Evolutionary conservation across 352 stramenopile species (phyloP).

Genomic region (Globisporangium ultimum): DNA sequence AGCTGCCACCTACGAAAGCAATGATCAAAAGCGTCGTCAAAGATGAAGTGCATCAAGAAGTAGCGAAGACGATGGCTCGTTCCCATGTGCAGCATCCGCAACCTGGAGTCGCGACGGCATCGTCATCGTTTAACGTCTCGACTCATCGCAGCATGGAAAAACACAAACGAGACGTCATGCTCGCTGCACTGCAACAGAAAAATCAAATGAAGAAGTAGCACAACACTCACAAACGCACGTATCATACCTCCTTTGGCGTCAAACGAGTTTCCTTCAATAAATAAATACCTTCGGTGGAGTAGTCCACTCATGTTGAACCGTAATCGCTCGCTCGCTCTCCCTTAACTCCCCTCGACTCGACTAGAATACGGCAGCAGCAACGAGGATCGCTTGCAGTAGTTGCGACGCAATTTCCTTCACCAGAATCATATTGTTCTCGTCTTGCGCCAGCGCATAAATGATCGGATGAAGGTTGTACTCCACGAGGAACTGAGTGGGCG

Average conservation of each 20-base stretch:
- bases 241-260: background rate
- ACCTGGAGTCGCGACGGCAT: background rate
- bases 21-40: slow-evolving; percentile 57
- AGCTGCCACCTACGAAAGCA: slow-evolving; percentile 56
- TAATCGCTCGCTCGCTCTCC: background rate
- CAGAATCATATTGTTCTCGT: slow-evolving; percentile 88
- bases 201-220: slow-evolving; percentile 17
- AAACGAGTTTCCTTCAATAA: slow-evolving; percentile 3
- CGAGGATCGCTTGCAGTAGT: slow-evolving; percentile 76
- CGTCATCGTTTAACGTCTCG: slow-evolving; percentile 43
- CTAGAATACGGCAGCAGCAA: slow-evolving; percentile 63
- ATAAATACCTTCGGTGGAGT: slow-evolving; percentile 7
- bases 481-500: slow-evolving; percentile 81
- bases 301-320: background rate
- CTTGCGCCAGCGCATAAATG: slow-evolving; percentile 76
- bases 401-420: slow-evolving; percentile 88
- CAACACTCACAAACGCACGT: background rate
- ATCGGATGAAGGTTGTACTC: slow-evolving; percentile 86
- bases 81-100: slow-evolving; percentile 22
- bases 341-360: background rate
- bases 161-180: slow-evolving; percentile 65
- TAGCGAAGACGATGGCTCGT: slow-evolving; percentile 40
- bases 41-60: slow-evolving; percentile 59
- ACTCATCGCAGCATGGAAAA: slow-evolving; percentile 61
- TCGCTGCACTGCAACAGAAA: slow-evolving; percentile 42